Conservation (phyloP, 345 rosid species). For the Lepidium didymum region DNA sequence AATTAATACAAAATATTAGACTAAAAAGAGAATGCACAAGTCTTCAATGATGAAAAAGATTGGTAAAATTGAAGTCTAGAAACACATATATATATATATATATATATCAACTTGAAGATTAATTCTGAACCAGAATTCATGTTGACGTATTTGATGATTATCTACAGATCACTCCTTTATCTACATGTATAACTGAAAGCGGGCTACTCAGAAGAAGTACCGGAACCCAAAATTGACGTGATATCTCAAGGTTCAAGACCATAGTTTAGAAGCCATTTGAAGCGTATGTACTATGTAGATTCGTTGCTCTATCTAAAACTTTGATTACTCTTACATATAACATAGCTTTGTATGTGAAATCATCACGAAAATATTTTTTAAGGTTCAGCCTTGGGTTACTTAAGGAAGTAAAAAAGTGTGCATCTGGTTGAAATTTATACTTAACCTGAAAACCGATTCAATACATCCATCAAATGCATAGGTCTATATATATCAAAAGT, state of each 20-base stretch:
- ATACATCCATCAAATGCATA: conserved; percentile 7
- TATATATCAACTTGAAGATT: too few relatives aligned
- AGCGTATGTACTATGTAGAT: background rate
- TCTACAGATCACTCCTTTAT: too few relatives aligned
- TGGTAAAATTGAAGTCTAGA: too few relatives aligned
- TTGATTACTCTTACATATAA: background rate
- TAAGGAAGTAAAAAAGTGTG: background rate
- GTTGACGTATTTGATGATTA: too few relatives aligned
- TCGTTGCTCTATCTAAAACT: background rate
- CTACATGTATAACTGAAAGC: too few relatives aligned
- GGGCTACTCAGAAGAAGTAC: background rate
- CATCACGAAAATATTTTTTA: background rate
- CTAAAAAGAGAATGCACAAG: too few relatives aligned
- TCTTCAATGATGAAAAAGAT: too few relatives aligned
- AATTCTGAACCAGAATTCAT: too few relatives aligned
- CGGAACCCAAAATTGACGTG: background rate
- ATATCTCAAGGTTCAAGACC: background rate
- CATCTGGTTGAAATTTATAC: background rate
- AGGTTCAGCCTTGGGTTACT: background rate
- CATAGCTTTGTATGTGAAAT: background rate
- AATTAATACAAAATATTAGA: too few relatives aligned
- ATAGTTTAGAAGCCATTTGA: background rate
- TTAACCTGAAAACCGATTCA: background rate
- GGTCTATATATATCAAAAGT: background rate
- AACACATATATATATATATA: too few relatives aligned